Conservation (phyloP, 129 eudicot genomes). For the Flaveria sonorensis region DNA sequence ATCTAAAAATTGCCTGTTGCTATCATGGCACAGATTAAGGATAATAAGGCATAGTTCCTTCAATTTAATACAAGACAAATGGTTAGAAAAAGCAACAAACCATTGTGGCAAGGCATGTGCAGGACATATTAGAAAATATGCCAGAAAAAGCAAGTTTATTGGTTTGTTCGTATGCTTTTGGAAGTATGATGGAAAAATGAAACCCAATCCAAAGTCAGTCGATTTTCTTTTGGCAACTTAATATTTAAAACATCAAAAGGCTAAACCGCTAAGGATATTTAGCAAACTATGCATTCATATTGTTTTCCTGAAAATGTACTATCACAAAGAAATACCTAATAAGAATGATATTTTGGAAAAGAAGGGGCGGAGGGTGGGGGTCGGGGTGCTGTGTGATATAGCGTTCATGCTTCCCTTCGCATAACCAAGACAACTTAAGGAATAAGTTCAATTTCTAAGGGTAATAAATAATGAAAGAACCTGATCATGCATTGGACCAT, state of each 20-base stretch:
- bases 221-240: too few relatives aligned
- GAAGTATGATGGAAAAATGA: not conserved
- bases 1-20: not conserved
- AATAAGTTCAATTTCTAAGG: not conserved
- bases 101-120: too few relatives aligned
- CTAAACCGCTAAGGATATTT: too few relatives aligned
- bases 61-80: too few relatives aligned
- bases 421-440: constrained; percentile 14
- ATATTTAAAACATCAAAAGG: too few relatives aligned
- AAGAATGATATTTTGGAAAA: not conserved
- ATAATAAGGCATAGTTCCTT: not conserved
- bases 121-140: too few relatives aligned
- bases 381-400: not conserved
- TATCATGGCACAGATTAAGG: not conserved
- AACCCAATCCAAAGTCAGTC: too few relatives aligned
- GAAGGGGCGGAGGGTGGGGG: not conserved
- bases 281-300: too few relatives aligned
- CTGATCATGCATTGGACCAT: constrained; percentile 58
- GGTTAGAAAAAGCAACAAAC: too few relatives aligned
- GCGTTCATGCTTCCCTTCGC: not conserved
- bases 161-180: constrained; percentile 10
- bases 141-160: not conserved
- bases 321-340: not conserved
- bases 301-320: not conserved
- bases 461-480: constrained; percentile 25